Evolutionary conservation across 2,329 filamentous ascomycete genomes (phyloP).

Genomic region (Epichloe typhina): DNA sequence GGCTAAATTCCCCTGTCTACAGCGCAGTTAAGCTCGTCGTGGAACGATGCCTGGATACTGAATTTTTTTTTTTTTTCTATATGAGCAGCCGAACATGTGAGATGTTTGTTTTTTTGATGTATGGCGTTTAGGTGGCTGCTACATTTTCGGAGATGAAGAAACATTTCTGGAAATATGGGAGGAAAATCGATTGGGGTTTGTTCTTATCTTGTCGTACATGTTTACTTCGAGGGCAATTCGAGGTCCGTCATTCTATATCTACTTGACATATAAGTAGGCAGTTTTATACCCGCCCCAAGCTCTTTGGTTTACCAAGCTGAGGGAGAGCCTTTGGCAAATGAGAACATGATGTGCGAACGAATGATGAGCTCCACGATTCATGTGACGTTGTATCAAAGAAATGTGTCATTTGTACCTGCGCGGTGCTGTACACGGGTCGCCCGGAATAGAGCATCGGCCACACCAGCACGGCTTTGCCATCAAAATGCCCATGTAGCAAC

Average conservation of each 20-base stretch:
- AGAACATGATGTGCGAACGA: too few species aligned
- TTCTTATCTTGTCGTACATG: background rate
- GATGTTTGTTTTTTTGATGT: background rate
- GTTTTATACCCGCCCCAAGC: constrained; percentile 1
- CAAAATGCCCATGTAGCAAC: background rate
- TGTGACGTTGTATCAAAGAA: too few species aligned
- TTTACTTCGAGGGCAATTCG: background rate
- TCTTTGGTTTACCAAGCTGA: background rate
- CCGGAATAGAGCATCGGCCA: background rate
- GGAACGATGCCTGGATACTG: background rate
- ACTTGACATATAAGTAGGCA: background rate
- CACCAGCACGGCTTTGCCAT: too few species aligned
- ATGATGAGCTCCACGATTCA: too few species aligned
- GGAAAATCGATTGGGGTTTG: background rate
- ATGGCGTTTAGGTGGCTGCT: constrained; percentile 1
- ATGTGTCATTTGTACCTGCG: background rate
- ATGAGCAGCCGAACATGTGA: background rate
- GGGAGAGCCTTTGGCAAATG: background rate
- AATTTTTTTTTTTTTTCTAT: background rate
- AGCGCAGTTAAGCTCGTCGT: background rate
- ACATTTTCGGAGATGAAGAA: background rate
- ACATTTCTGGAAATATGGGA: background rate
- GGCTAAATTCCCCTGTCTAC: background rate
- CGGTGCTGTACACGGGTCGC: background rate
- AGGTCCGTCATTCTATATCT: background rate